Base-by-base conservation (phyloP, 495 filamentous ascomycete species). In the Penicillium lividum region DNA sequence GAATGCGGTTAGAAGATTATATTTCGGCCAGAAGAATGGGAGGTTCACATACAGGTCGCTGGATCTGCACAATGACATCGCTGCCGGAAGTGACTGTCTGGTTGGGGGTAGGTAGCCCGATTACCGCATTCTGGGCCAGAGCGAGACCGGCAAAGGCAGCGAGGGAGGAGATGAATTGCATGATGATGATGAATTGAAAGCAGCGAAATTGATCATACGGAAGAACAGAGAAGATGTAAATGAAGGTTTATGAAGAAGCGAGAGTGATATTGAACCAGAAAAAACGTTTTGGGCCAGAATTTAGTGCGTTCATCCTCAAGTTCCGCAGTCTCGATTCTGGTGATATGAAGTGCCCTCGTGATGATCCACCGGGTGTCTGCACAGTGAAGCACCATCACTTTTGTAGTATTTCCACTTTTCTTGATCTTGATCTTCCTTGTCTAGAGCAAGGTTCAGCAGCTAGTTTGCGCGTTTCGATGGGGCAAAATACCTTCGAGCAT, bases 81-180 rank as follows among this genome's bases (percentile, higher is more conserved):
- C 9, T 15, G 8, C 51, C 34, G n/a, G 51, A 4, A 29, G 8
- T n/a, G 9, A 53, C 51, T 13, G 13, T 42, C 33, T 40, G 33
- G 16, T 15, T n/a, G 8, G 15, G 5, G 5, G 0, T 8, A 28
- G 51, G 51, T 9, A 28, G 25, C 5, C n/a, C 4, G 34, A 53
- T 53, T 3, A 6, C 5, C 13, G 36, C 51, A 43, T 28, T 53
- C 36, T 53, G 51, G 7, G 51, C 51, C 33, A 53, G 9, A 43
- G 51, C 34, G 18, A n/a, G 8, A 29, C 51, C 25, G 30, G 18
- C 33, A 29, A 53, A 43, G 18, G 8, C 51, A 43, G 36, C 25
- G 13, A 53, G 31, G 18, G 43, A 33, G 51, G 25, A 47, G 60
- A 5, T 1, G 3, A 13, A 3, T 13, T 38, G 7, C 34, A 38